phyloP scores from a whole-genome alignment of 345 rosid genomes.

The Salix udensis region DNA sequence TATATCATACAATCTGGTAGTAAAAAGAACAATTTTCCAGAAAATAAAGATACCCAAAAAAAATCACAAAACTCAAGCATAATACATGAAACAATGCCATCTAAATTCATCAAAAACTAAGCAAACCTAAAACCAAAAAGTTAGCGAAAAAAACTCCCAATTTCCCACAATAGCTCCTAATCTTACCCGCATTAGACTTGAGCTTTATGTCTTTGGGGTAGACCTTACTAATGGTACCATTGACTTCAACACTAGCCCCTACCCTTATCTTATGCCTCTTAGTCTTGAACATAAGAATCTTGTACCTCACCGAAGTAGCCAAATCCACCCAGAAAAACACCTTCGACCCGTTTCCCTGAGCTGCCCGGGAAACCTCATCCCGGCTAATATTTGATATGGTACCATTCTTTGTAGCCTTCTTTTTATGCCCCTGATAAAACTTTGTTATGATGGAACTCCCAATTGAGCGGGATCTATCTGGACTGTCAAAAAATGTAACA shows the following conservation, averaged over 20 bases:
- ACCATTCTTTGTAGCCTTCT: conserved; percentile 52
- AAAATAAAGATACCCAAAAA: too few relatives aligned
- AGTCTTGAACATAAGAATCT: conserved; percentile 56
- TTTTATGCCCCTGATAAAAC: conserved; percentile 61
- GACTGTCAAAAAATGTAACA: conserved; percentile 34
- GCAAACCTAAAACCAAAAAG: conserved; percentile 21
- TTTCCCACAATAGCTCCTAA: conserved; percentile 6
- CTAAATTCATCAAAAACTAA: conserved; percentile 20
- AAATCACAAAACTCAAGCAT: background rate
- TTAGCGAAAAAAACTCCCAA: conserved; percentile 4
- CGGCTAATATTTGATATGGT: background rate
- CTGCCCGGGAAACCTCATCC: conserved; percentile 30
- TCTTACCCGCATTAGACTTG: conserved; percentile 34
- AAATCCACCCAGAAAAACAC: conserved; percentile 52
- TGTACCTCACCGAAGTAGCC: conserved; percentile 59
- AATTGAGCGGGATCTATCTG: background rate
- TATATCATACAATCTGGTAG: background rate
- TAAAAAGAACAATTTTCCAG: background rate
- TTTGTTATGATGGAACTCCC: conserved; percentile 25
- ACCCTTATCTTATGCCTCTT: conserved; percentile 43
- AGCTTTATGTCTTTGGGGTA: conserved; percentile 35
- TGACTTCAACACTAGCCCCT: conserved; percentile 50
- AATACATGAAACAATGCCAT: background rate
- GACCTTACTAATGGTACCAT: conserved; percentile 30
- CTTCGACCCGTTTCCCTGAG: conserved; percentile 31